These are phyloP conservation scores for Ambrosiella beaveri DNA, from an alignment of 2,329 filamentous ascomycete genomes.

Conservation along the genomic window DNA sequence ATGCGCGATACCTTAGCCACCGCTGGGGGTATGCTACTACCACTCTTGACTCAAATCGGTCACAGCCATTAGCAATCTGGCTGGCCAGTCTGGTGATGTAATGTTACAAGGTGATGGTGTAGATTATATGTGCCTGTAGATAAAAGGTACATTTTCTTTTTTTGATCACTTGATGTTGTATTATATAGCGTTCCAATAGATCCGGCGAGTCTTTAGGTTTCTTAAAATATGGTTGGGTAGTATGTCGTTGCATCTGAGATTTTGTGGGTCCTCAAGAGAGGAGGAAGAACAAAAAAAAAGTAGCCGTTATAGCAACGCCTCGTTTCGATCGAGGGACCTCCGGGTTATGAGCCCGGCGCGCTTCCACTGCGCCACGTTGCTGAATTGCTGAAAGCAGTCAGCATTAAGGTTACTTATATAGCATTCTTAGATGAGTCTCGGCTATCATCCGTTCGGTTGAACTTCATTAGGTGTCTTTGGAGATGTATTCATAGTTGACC, in stretches of 20 bases:
- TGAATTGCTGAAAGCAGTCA: background rate
- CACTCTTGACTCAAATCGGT: conserved; percentile 60
- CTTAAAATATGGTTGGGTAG: background rate
- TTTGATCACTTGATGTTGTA: background rate
- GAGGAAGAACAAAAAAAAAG: background rate
- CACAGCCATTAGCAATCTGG: conserved; percentile 41
- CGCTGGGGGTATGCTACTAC: conserved; percentile 60
- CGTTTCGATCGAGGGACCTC: conserved; percentile 13
- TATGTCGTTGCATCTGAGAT: background rate
- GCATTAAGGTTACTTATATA: no score
- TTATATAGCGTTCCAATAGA: background rate
- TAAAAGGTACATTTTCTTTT: no score
- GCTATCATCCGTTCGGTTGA: no score
- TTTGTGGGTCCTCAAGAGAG: background rate
- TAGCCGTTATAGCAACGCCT: conserved; percentile 8
- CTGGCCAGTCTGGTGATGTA: background rate
- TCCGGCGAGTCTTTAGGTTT: background rate
- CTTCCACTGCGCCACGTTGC: conserved; percentile 14
- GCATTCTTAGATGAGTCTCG: no score
- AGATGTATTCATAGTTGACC: no score
- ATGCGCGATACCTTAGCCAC: conserved; percentile 55
- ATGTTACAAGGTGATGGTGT: background rate
- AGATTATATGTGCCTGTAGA: background rate
- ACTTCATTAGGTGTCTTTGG: no score
- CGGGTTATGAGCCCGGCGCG: conserved; percentile 14